Conservation (phyloP, 805 yeast genomes). For the Lipomyces kockii region DNA sequence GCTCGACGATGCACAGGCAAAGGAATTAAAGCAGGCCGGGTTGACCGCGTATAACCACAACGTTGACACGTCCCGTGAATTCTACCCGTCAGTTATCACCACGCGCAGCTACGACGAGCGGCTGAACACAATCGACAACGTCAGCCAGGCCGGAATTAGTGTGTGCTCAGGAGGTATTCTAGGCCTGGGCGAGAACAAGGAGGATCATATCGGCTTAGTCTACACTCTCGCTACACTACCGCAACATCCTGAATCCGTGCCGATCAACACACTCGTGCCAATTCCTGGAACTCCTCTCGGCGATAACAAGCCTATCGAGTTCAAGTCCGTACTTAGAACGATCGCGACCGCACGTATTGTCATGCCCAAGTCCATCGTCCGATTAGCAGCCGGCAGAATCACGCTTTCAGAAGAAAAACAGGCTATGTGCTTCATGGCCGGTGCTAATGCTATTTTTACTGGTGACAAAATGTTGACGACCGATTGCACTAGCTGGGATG, state of each 20-base stretch:
- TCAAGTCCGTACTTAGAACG: conserved; percentile 68
- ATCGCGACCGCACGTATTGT: conserved; percentile 75
- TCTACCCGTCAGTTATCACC: conserved; percentile 71
- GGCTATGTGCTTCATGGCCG: conserved; percentile 73
- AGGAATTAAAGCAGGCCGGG: conserved; percentile 65
- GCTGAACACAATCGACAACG: conserved; percentile 65
- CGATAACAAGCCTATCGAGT: conserved; percentile 58
- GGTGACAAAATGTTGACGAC: conserved; percentile 83
- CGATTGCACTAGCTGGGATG: conserved; percentile 84
- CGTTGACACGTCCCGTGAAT: conserved; percentile 78
- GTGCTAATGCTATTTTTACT: conserved; percentile 80
- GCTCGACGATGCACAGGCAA: conserved; percentile 69
- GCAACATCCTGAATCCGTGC: conserved; percentile 78
- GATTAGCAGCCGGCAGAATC: conserved; percentile 81
- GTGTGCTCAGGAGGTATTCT: conserved; percentile 82
- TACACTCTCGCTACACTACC: conserved; percentile 69
- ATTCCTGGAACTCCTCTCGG: conserved; percentile 80
- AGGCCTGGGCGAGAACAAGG: conserved; percentile 75
- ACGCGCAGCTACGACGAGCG: conserved; percentile 76
- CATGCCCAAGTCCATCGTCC: conserved; percentile 72
- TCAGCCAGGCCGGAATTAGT: conserved; percentile 63
- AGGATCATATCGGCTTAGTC: conserved; percentile 71
- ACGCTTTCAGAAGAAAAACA: conserved; percentile 81
- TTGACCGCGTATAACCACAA: conserved; percentile 83
- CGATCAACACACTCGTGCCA: conserved; percentile 79